Evolutionary conservation across 2,329 filamentous ascomycete genomes (phyloP).

Genomic region (Fusarium aywerte): DNA sequence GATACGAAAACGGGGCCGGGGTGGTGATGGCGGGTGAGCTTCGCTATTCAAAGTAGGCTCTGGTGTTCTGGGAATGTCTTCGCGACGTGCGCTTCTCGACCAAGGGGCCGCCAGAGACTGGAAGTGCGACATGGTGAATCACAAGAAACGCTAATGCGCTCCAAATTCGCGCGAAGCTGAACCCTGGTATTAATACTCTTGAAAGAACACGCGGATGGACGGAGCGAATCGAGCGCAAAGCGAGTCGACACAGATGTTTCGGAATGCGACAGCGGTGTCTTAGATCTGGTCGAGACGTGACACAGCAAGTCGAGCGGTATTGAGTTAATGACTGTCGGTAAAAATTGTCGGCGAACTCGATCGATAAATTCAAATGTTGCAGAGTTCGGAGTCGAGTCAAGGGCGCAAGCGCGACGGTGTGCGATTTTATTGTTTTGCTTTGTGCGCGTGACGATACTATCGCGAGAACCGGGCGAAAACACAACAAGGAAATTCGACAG

Average conservation of each 20-base stretch:
- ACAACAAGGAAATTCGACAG: conserved; percentile 22
- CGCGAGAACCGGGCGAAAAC: conserved; percentile 9
- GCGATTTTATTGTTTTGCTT: conserved; percentile 24
- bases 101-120: conserved; percentile 58
- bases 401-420: conserved; percentile 10
- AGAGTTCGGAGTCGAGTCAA: neutral
- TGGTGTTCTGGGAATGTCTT: conserved; percentile 60
- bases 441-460: conserved; percentile 20
- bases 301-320: conserved; percentile 6
- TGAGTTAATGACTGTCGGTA: conserved; percentile 14
- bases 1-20: conserved; percentile 64
- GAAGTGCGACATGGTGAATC: conserved; percentile 57
- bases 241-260: conserved; percentile 38
- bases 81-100: conserved; percentile 56
- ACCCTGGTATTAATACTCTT: conserved; percentile 27
- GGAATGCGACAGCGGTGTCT: conserved; percentile 42
- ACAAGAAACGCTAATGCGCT: conserved; percentile 40
- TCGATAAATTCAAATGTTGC: conserved; percentile 1
- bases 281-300: conserved; percentile 32
- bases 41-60: conserved; percentile 57
- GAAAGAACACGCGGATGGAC: conserved; percentile 8
- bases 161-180: conserved; percentile 20
- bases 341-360: conserved; percentile 14
- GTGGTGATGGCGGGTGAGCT: conserved; percentile 59
- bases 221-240: conserved; percentile 23